Evolutionary conservation across 805 yeast species (phyloP).

Genomic region (Metschnikowia cubensis): DNA sequence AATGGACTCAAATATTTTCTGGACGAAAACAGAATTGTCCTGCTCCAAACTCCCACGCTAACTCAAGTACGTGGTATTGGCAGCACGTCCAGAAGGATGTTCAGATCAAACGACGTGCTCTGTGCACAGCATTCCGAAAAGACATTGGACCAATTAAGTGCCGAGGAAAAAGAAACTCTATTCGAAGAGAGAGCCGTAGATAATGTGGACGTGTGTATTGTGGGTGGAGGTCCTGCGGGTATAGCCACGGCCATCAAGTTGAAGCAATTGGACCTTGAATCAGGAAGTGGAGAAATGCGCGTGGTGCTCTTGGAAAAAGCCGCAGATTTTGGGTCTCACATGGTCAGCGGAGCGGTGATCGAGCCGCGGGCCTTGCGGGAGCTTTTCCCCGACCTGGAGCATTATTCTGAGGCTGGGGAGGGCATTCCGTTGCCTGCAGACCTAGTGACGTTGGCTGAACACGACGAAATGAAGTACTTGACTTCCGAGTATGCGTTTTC

Average conservation of each 20-base stretch:
- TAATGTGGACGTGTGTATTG: constrained; percentile 88
- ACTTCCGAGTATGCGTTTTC: constrained; percentile 59
- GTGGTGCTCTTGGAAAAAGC: constrained; percentile 92
- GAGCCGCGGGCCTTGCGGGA: constrained; percentile 89
- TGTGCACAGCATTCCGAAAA: not conserved
- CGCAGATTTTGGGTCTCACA: constrained; percentile 89
- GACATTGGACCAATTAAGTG: constrained; percentile 13
- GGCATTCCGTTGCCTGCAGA: constrained; percentile 79
- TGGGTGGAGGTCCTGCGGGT: constrained; percentile 98
- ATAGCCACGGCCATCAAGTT: constrained; percentile 86
- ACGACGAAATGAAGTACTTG: constrained; percentile 70
- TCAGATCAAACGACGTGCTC: not conserved
- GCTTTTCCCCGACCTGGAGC: constrained; percentile 67
- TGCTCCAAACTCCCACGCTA: not conserved
- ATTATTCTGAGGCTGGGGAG: constrained; percentile 44
- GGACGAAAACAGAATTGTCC: not conserved
- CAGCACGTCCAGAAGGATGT: not conserved
- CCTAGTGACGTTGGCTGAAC: constrained; percentile 66
- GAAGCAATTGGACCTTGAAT: constrained; percentile 75
- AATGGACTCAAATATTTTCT: not conserved
- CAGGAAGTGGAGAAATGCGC: constrained; percentile 64
- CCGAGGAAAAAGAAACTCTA: constrained; percentile 45
- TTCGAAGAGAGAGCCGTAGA: constrained; percentile 74
- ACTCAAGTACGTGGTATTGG: not conserved
- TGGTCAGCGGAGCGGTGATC: constrained; percentile 87